A percentile compares a stretch with the other conserved stretches of the same genome.
Conservation (phyloP, 192 early-diverging fungal genomes). For the Gaertneriomyces semiglobifer region DNA sequence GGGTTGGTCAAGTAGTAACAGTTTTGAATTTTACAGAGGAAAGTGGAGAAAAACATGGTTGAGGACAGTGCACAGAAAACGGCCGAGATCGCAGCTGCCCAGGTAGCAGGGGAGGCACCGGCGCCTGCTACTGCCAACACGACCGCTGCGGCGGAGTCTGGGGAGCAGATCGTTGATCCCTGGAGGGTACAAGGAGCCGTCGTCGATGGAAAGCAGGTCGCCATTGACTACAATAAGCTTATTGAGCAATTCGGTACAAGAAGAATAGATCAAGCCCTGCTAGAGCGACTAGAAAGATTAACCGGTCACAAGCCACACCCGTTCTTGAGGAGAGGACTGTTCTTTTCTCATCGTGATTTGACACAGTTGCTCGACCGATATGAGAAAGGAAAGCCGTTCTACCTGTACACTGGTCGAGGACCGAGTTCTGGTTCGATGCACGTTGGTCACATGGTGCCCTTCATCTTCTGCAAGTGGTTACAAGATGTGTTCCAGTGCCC, state of each 20-base stretch:
- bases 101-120: no score
- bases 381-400: conserved; percentile 97
- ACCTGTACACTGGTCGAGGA: conserved; percentile 95
- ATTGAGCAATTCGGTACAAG: conserved; percentile 85
- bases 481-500: conserved; percentile 96
- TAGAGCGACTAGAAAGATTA: conserved; percentile 77
- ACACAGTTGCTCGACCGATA: conserved; percentile 78
- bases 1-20: no score
- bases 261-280: conserved; percentile 67
- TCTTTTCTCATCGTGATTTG: conserved; percentile 94
- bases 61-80: no score
- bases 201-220: conserved; percentile 78
- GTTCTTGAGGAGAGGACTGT: conserved; percentile 82
- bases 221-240: conserved; percentile 91
- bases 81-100: no score
- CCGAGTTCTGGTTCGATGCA: conserved; percentile 91
- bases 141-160: no score
- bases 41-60: no score
- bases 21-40: no score
- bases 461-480: conserved; percentile 95
- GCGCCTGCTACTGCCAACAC: no score
- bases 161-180: conserved; percentile 73
- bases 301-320: conserved; percentile 81
- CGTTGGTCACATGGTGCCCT: conserved; percentile 94
- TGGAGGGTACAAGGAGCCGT: conserved; percentile 92